Evolutionary conservation across 176 grass and related monocot species (phyloP), one percentile per base, ranked within the genome.

Genomic region (Avena eriantha): DNA sequence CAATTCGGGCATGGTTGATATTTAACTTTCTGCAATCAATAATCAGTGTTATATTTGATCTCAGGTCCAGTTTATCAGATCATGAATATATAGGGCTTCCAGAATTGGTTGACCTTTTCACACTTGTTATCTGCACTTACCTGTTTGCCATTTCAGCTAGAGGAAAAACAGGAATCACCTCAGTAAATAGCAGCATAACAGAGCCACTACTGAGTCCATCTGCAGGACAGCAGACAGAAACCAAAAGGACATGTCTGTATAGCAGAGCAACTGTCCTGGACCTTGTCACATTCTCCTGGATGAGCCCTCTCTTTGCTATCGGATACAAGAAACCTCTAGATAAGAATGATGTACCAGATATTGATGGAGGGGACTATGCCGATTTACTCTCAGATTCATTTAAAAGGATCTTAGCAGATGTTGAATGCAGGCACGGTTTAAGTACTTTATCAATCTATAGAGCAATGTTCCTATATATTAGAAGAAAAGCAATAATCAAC

Each of bases 271-370:
- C 31, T 82, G 68, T 93, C 84, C 57, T 83, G 29, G 90, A 96
- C 69, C 88, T 96, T 8, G 87, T 99, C 53, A 99, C 97, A 10
- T 96, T 96, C 87, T 96, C 97, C 77, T 99, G 97, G 97, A 90
- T 99, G 88, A 94, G 79, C 69, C 97, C 97, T 72, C 73, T 99
- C 13, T 99, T 99, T 90, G 69, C 34, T 74, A 87, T 50, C 14
- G 97, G 97, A 91, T 90, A 93, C 73, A 93, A 93, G 92, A 96
- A 89, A 51, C 90, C 97, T 83, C 77, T 99, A 75, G 97, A 96
- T 41, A 89, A 89, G 54, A 82, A 92, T 90, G 92, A 96, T 33
- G 87, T 99, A 29, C 97, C 97, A 83, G 97, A 99, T 83, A 23
- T 99, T 41, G 84, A 91, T 84, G 81, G 23, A 65, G 93, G 88